Base-by-base conservation (phyloP, 768 basidiomycete species). In the Suillus subaureus region DNA sequence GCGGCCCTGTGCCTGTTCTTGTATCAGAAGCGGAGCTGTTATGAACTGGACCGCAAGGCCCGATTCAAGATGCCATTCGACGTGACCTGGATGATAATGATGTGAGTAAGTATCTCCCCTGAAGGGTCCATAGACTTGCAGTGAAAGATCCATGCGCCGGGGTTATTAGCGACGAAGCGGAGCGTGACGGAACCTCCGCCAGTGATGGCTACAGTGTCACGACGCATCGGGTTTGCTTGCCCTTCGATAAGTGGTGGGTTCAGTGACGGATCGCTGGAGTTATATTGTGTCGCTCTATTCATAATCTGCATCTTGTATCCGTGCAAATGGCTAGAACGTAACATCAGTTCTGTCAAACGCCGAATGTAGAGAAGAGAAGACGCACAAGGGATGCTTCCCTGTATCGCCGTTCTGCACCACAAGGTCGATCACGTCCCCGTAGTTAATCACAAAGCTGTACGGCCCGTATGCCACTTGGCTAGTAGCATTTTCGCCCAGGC, bases 301-400 rank as follows among this genome's bases (percentile, higher is more conserved):
- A 97, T 88, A 67, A 99, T 84, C 80, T 92, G 90, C 79, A 89
- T 85, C 71, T 90, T 89, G 80, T 97, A 93, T 0, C 96, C 96
- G 77, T 97, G 95, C 63, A 96, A 76, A 75, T 97, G 95, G 87
- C 94, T 95, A 61, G 67, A 51, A 49, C n/a, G 21, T 40, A 2
- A 3, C 31, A 28, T 4, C 26, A 65, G 70, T 42, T 55, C 40
- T 57, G 64, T 40, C 28, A 37, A 57, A 40, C 7, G 16, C 3
- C 35, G 35, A 35, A 35, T 13, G 56, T 7, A 56, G 64, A 39
- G 31, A 43, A 61, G 61, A 67, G 26, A 23, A 18, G 1, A 78
- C 89, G 71, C 68, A 93, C 91, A 95, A 96, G 60, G 94, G 94
- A 76, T 96, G 94, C 68, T 89, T 88, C 12, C 90, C 91, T 0